These are phyloP conservation scores for Malbranchea cinnamomea DNA, from an alignment of 2,329 filamentous ascomycete genomes.

Conservation along the genomic window DNA sequence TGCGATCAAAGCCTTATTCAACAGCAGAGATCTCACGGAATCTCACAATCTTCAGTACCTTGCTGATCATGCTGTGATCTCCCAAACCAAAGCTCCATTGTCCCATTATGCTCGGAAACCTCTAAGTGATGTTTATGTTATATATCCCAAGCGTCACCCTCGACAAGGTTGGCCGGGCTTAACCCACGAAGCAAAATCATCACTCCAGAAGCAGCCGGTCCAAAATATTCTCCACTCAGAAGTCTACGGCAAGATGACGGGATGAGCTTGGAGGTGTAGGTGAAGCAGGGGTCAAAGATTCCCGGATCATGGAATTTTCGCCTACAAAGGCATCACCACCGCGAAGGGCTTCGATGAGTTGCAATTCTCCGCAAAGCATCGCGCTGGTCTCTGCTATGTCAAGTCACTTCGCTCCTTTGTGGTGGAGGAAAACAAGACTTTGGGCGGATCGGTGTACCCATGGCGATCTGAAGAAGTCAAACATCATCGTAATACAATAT, in stretches of 20 bases:
- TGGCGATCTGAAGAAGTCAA: constrained; percentile 14
- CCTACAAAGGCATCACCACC: constrained; percentile 14
- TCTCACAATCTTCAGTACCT: constrained; percentile 5
- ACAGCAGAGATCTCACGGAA: constrained; percentile 3
- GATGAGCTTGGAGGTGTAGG: constrained; percentile 16
- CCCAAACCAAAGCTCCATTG: constrained; percentile 1
- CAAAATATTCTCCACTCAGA: constrained; percentile 1
- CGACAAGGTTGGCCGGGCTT: neutral
- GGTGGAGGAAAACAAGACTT: constrained; percentile 4
- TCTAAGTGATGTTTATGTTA: constrained; percentile 2
- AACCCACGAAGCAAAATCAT: constrained; percentile 2
- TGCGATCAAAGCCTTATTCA: neutral
- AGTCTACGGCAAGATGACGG: constrained; percentile 1
- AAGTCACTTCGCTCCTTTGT: constrained; percentile 14
- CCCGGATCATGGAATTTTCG: constrained; percentile 11
- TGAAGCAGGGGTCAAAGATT: constrained; percentile 16
- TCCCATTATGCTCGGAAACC: constrained; percentile 1
- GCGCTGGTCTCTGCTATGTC: constrained; percentile 13
- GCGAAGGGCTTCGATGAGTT: constrained; percentile 11
- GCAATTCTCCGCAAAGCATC: constrained; percentile 12
- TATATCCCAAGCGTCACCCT: constrained; percentile 3
- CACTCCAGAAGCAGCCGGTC: constrained; percentile 3
- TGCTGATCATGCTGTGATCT: constrained; percentile 2
- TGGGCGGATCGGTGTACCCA: constrained; percentile 14
- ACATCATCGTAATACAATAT: constrained; percentile 16